These are phyloP conservation scores for Boechera retrofracta DNA, from an alignment of 345 rosid genomes.

Conservation along the genomic window DNA sequence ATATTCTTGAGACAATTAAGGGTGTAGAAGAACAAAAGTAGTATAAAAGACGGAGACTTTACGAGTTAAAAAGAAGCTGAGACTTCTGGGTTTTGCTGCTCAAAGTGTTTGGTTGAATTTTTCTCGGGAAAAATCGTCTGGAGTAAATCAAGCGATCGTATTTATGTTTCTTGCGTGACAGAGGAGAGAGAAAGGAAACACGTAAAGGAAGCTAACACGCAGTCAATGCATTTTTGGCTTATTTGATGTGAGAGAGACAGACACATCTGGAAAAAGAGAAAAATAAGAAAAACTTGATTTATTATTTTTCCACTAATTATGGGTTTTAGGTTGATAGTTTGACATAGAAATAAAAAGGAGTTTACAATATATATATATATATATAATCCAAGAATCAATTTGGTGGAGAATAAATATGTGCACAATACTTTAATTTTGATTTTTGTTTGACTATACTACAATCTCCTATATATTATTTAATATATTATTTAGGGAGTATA, in stretches of 20 bases:
- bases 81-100: conserved; percentile 19
- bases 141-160: conserved; percentile 8
- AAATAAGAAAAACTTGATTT: background rate
- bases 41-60: conserved; percentile 35
- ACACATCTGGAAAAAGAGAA: conserved; percentile 9
- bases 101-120: conserved; percentile 1
- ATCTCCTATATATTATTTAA: no score
- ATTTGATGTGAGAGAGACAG: conserved; percentile 21
- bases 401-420: no score
- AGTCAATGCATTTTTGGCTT: conserved; percentile 40
- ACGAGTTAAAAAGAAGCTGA: conserved; percentile 12
- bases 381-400: no score
- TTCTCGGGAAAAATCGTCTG: conserved; percentile 20
- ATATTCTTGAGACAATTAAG: conserved; percentile 12
- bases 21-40: background rate
- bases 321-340: background rate
- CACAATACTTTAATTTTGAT: no score
- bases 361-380: no score
- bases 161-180: conserved; percentile 21
- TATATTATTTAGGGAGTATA: no score
- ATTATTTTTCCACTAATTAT: conserved; percentile 34
- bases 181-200: conserved; percentile 45
- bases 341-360: no score
- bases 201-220: conserved; percentile 27
- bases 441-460: no score